Evolutionary conservation across 768 basidiomycete genomes (phyloP), one percentile per base, ranked within the genome.

Genomic region (Sporobolomyces phaffii): DNA sequence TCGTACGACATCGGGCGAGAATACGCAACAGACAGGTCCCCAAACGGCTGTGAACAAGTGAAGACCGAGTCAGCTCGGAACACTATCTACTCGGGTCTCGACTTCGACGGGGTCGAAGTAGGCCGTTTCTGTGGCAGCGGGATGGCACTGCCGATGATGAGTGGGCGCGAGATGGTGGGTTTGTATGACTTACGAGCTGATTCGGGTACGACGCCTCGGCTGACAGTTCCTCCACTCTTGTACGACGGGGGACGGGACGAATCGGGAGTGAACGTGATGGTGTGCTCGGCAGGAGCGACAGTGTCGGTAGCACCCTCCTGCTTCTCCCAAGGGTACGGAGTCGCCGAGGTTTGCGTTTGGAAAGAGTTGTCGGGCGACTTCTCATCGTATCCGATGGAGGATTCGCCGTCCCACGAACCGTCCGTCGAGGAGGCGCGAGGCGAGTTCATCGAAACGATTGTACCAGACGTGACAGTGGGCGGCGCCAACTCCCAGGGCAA

Each of bases 321-420:
- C 64, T 63, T 70, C 64, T 70, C 69, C 69, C 69, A 70, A 2
- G 69, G 69, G 69, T 66, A 66, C 10, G 69, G 61, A 33, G 59
- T 51, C 1, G 69, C 62, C 13, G 57, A 60, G 9, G 64, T 70
- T 56, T 62, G 50, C 1, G 69, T 60, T 20, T 41, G 49, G 64
- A 59, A 65, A n/a, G 69, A 70, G 31, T 60, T 36, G 36, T 64
- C 56, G n/a, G 68, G 51, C 28, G 41, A 43, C 33, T 66, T 56
- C 44, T 65, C 38, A 29, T 62, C 64, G 41, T 40, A 38, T 36
- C 60, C 62, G 51, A 60, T 43, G 3, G 61, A 29, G 15, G 64
- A 66, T 33, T 70, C 69, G n/a, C 61, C 64, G 47, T 70, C 69
- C 64, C 64, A 70, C 33, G 68, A 61, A 22, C 54, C 54, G 36